These are phyloP conservation scores for Botrytis hyacinthi DNA, from an alignment of 2,329 filamentous ascomycete genomes.

Conservation along the genomic window DNA sequence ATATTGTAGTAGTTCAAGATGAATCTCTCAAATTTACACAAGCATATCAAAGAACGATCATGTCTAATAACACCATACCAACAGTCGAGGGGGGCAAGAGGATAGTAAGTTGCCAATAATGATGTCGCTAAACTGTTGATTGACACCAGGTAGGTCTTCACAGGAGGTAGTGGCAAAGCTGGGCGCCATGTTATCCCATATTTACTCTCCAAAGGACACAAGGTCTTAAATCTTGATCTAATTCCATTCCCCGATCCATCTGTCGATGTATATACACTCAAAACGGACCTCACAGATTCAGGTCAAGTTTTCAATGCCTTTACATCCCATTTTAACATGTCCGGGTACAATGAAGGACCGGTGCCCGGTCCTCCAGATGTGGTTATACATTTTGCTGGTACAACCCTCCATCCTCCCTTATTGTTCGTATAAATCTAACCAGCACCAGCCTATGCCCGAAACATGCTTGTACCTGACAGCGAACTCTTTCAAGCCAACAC, in stretches of 20 bases:
- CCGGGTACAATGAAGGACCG: constrained; percentile 41
- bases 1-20: background rate
- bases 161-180: constrained; percentile 41
- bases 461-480: constrained; percentile 60
- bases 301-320: constrained; percentile 43
- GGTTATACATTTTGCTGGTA: constrained; percentile 51
- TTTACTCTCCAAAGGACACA: constrained; percentile 38
- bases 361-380: constrained; percentile 52
- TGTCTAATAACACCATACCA: background rate
- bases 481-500: constrained; percentile 58
- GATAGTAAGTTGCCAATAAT: background rate
- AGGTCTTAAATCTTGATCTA: constrained; percentile 42
- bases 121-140: background rate
- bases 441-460: constrained; percentile 55
- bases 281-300: constrained; percentile 40
- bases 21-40: background rate
- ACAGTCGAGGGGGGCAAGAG: background rate
- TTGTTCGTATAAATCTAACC: constrained; percentile 48
- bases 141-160: constrained; percentile 36
- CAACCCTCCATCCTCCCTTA: constrained; percentile 41
- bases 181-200: constrained; percentile 41
- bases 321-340: constrained; percentile 52
- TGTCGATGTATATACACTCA: constrained; percentile 38
- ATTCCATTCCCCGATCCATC: constrained; percentile 34
- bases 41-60: background rate